Percentiles rank a stretch among this genome's conserved stretches.
These are phyloP conservation scores for Mycena indigotica DNA, from an alignment of 768 basidiomycete species.

Conservation along the genomic window DNA sequence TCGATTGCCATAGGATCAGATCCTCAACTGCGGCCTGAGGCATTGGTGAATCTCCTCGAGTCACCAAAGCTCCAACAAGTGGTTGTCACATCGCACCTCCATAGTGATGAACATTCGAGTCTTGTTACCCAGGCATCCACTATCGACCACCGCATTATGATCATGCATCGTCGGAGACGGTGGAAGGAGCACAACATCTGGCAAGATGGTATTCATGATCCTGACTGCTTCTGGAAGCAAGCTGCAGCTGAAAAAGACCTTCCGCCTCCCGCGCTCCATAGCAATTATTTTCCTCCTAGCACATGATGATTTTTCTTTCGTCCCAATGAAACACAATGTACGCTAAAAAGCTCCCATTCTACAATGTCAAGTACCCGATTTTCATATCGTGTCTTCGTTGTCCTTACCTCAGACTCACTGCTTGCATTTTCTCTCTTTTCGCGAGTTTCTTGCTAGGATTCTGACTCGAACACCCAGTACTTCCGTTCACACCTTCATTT, in stretches of 20 bases:
- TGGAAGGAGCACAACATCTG: conserved; percentile 20
- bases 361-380: too few species aligned
- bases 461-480: too few species aligned
- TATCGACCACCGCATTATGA: conserved; percentile 16
- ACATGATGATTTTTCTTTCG: too few species aligned
- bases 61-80: conserved; percentile 22
- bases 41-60: conserved; percentile 5
- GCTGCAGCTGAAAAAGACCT: conserved; percentile 17
- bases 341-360: too few species aligned
- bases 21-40: background rate
- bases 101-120: conserved; percentile 10
- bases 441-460: too few species aligned
- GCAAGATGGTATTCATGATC: conserved; percentile 17
- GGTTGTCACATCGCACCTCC: conserved; percentile 18
- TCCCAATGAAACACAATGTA: too few species aligned
- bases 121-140: conserved; percentile 6
- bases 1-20: conserved; percentile 19
- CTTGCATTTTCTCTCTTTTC: too few species aligned
- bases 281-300: too few species aligned
- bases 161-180: conserved; percentile 19
- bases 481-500: too few species aligned
- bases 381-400: too few species aligned
- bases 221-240: conserved; percentile 17
- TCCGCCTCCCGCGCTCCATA: conserved; percentile 6
- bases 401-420: too few species aligned